A percentile compares a stretch with the other conserved stretches of the same genome.
Evolutionary conservation across 1,139 yeast genomes (phyloP).

Genomic region (Taphrina sp.): DNA sequence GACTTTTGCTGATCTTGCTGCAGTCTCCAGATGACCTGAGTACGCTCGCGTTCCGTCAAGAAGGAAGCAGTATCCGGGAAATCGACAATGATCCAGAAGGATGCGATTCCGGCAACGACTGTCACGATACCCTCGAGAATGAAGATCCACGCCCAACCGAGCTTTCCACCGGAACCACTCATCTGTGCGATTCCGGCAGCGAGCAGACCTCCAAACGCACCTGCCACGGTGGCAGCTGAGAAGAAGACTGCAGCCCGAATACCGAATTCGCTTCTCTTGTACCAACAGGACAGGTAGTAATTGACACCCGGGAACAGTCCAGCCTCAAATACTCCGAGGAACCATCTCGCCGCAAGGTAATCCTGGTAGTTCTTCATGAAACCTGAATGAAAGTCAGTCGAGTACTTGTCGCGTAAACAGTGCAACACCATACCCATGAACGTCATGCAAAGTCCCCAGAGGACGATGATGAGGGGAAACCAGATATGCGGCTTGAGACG

Average conservation of each 20-base stretch:
- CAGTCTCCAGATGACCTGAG: constrained; percentile 23
- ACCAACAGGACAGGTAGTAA: constrained; percentile 79
- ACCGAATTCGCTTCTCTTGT: constrained; percentile 75
- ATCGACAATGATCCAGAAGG: constrained; percentile 70
- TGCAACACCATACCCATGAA: constrained; percentile 55
- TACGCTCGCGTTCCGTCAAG: constrained; percentile 21
- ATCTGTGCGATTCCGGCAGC: constrained; percentile 84
- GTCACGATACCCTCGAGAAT: constrained; percentile 73
- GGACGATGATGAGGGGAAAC: constrained; percentile 40
- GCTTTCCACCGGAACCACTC: constrained; percentile 65
- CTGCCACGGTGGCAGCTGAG: constrained; percentile 81
- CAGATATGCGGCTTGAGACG: constrained; percentile 53
- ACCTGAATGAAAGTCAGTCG: too few species aligned
- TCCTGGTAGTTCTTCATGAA: constrained; percentile 56
- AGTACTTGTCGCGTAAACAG: too few species aligned
- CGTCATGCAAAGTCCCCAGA: constrained; percentile 52
- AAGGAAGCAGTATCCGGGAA: constrained; percentile 33
- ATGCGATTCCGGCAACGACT: constrained; percentile 58
- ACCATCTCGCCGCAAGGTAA: constrained; percentile 62
- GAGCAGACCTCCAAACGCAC: constrained; percentile 81
- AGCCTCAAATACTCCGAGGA: constrained; percentile 78
- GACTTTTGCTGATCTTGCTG: constrained; percentile 27
- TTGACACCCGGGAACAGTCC: constrained; percentile 94
- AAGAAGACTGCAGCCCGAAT: constrained; percentile 81
- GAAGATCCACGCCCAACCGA: constrained; percentile 90